These are phyloP conservation scores for Aspergillus cristatus DNA, from an alignment of 495 filamentous ascomycete species.

Conservation along the genomic window DNA sequence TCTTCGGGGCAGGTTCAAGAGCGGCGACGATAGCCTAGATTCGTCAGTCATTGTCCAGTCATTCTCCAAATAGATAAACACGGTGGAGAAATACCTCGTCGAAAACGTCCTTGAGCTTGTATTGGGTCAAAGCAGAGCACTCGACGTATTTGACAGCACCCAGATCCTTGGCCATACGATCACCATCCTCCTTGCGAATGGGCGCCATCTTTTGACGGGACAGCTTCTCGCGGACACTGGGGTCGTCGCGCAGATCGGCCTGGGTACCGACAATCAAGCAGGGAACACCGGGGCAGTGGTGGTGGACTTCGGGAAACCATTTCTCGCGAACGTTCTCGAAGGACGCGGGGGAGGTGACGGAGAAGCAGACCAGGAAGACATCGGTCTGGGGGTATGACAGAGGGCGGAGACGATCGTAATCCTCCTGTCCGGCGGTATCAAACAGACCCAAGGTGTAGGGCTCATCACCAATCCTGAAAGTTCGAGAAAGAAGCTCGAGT, in stretches of 20 bases:
- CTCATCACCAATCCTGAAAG: slow-evolving; percentile 99
- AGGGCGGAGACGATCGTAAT: slow-evolving; percentile 95
- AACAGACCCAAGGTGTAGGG: slow-evolving; percentile 96
- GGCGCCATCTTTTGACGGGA: slow-evolving; percentile 91
- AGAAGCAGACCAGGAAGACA: slow-evolving; percentile 98
- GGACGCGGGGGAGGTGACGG: slow-evolving; percentile 94
- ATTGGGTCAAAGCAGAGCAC: slow-evolving; percentile 95
- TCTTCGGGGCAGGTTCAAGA: slow-evolving; percentile 70
- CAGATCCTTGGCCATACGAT: slow-evolving; percentile 91
- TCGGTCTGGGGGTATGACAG: slow-evolving; percentile 98
- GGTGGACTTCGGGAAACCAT: slow-evolving; percentile 97
- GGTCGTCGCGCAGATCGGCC: slow-evolving; percentile 89
- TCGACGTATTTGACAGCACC: slow-evolving; percentile 98
- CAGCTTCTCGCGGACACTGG: slow-evolving; percentile 81
- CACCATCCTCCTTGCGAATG: slow-evolving; percentile 84
- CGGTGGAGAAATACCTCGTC: slow-evolving; percentile 66
- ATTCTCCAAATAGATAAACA: slow-evolving; percentile 3
- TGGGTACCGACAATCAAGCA: slow-evolving; percentile 98
- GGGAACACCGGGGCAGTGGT: slow-evolving; percentile 95
- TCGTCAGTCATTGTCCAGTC: too few relatives aligned
- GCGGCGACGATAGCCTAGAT: slow-evolving; percentile 79
- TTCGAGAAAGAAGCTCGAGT: slow-evolving; percentile 3
- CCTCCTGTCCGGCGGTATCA: slow-evolving; percentile 97
- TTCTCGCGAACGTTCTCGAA: slow-evolving; percentile 99
- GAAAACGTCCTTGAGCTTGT: slow-evolving; percentile 98